These are phyloP conservation scores for Rubroshorea leprosula DNA, from an alignment of 345 rosid genomes.

Conservation along the genomic window DNA sequence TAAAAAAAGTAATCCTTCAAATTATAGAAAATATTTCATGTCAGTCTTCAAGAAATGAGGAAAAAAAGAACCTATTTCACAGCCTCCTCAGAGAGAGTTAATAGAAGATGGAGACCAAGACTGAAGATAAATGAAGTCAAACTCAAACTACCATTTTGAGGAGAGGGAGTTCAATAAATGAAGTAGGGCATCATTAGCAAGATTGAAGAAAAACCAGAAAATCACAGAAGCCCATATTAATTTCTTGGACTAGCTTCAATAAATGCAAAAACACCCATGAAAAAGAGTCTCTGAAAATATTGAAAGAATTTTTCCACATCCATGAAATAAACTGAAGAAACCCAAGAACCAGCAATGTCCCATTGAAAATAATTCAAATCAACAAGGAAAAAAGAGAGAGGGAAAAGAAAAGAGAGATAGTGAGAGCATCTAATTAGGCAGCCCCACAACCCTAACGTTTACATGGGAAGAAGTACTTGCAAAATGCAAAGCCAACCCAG, in stretches of 20 bases:
- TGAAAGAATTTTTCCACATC: constrained; percentile 23
- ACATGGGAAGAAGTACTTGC: constrained; percentile 34
- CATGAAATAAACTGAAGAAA: background rate
- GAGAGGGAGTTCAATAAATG: constrained; percentile 12
- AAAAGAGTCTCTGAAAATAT: background rate
- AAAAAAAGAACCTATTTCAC: no score
- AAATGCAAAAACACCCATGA: constrained; percentile 27
- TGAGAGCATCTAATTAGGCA: constrained; percentile 8
- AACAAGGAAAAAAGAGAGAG: background rate
- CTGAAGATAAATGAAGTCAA: background rate
- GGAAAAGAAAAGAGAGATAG: constrained; percentile 13
- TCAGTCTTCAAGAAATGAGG: no score
- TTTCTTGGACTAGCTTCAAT: constrained; percentile 21
- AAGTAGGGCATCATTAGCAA: constrained; percentile 25
- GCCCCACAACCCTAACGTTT: constrained; percentile 24
- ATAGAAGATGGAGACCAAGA: background rate
- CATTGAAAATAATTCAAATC: background rate
- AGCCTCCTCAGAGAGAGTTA: background rate
- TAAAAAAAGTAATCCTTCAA: no score
- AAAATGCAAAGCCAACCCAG: constrained; percentile 19
- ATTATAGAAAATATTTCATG: no score
- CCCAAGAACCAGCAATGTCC: background rate
- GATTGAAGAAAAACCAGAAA: constrained; percentile 32
- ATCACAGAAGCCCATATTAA: background rate
- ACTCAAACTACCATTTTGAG: constrained; percentile 14